Base-by-base conservation (phyloP, 495 filamentous ascomycete species). In the Cryomyces minteri region DNA sequence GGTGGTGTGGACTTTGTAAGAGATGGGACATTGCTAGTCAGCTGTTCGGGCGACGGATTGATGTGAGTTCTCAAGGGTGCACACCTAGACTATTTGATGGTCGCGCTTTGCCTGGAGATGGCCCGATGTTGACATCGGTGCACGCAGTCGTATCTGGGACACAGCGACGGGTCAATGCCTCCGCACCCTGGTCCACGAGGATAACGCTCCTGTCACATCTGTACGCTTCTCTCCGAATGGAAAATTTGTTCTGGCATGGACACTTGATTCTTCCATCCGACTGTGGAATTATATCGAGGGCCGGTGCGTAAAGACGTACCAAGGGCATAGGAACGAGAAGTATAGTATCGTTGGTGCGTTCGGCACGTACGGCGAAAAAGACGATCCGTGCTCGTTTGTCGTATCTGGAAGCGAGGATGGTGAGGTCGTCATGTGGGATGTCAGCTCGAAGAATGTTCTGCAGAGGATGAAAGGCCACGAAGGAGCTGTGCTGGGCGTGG, bases 191-290 rank as follows among this genome's bases (percentile, higher is more conserved):
- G 84, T 98, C 5, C 84, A 95, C 68, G 90, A 95, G 63, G 92
- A 96, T 62, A 93, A 93, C 59, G 83, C 86, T 1, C 76, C 87
- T 7, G 85, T 94, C 0, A 84, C 82, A n/a, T 78, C 75, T 34
- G 90, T 94, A 31, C 78, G 79, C 51, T 98, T 96, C 63, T 80
- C 80, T 36, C 90, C 92, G 4, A 98, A 98, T 55, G 87, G 90
- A 25, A 84, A 82, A 41, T 94, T 81, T 61, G 77, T 96, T 25
- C 69, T 95, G 4, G 90, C 90, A 10, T 94, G 83, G 65, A 90
- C 82, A 47, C 71, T 95, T 60, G 90, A 98, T 62, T 80, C 74
- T 41, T 88, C 82, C 52, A 71, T 98, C 7, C 77, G 90, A 10
- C 67, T 98, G 43, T 98, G 90, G 90, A 80, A 93, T 61, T 98